These are phyloP conservation scores for Populus deltoides DNA, from an alignment of 345 rosid genomes.

Conservation along the genomic window DNA sequence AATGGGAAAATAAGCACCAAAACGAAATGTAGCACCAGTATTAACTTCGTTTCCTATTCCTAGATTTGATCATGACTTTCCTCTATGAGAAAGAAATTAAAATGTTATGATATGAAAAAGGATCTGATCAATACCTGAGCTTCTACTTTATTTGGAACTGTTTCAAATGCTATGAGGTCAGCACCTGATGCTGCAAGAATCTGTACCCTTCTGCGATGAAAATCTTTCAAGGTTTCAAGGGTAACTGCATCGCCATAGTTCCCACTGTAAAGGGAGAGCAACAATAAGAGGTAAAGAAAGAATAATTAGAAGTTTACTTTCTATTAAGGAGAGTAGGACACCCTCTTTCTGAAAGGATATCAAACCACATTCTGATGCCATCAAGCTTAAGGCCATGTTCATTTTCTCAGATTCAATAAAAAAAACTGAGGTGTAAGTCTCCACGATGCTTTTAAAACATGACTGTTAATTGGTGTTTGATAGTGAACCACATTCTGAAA, in stretches of 20 bases:
- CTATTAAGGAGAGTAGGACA: background rate
- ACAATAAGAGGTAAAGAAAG: slow-evolving; percentile 1
- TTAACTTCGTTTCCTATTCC: background rate
- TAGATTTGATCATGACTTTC: background rate
- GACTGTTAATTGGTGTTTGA: no score
- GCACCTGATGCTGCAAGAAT: slow-evolving; percentile 64
- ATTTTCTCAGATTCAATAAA: background rate
- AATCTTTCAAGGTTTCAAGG: slow-evolving; percentile 52
- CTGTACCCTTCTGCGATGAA: slow-evolving; percentile 72
- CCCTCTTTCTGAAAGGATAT: background rate
- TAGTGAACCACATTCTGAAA: background rate
- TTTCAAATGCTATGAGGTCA: slow-evolving; percentile 78
- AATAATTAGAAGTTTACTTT: background rate
- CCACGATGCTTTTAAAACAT: no score
- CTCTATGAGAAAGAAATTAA: background rate
- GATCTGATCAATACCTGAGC: slow-evolving; percentile 55
- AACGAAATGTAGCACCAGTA: background rate
- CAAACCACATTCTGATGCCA: background rate
- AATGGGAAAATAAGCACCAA: background rate
- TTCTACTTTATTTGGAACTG: slow-evolving; percentile 78
- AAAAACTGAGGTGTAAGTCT: no score
- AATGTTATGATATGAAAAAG: slow-evolving; percentile 1
- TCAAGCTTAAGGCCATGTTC: background rate
- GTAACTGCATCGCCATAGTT: slow-evolving; percentile 58
- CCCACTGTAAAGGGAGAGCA: slow-evolving; percentile 45